These are phyloP conservation scores for Pelargonium australe DNA, from an alignment of 441 rosid genomes.

Conservation along the genomic window DNA sequence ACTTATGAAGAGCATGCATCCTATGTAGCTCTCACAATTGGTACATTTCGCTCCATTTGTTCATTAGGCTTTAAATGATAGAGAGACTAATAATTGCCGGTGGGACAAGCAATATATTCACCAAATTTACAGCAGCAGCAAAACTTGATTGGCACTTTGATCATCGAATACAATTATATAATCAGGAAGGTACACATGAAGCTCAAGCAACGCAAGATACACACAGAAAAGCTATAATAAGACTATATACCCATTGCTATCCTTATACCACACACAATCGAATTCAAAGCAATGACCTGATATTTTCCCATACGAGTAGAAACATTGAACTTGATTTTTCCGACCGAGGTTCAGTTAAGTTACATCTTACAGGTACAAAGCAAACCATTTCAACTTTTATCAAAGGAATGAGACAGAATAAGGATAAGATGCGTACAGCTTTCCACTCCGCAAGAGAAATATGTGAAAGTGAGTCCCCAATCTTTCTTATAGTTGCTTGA, in stretches of 20 bases:
- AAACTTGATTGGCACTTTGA: conserved; percentile 11
- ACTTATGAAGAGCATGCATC: conserved; percentile 30
- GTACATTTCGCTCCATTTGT: conserved; percentile 21
- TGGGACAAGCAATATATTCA: conserved; percentile 16
- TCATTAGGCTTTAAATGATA: conserved; percentile 16
- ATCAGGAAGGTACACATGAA: neutral
- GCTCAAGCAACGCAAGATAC: conserved; percentile 15
- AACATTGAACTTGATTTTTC: no score
- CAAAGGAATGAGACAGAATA: conserved; percentile 10
- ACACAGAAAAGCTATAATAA: neutral
- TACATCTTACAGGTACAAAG: neutral
- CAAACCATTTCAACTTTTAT: neutral
- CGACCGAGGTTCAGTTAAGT: no score
- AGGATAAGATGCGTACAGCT: conserved; percentile 29
- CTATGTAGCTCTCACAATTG: conserved; percentile 28
- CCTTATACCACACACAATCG: no score
- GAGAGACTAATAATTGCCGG: conserved; percentile 11
- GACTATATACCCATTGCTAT: no score
- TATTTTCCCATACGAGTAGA: no score
- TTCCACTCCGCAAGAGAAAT: conserved; percentile 30
- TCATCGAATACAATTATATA: no score
- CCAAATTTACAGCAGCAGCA: conserved; percentile 20
- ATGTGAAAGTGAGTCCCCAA: conserved; percentile 25
- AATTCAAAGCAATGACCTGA: no score
- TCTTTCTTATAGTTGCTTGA: conserved; percentile 31